phyloP scores from a whole-genome alignment of 2,329 filamentous ascomycete species.

The Mycosphaerella sp. region DNA sequence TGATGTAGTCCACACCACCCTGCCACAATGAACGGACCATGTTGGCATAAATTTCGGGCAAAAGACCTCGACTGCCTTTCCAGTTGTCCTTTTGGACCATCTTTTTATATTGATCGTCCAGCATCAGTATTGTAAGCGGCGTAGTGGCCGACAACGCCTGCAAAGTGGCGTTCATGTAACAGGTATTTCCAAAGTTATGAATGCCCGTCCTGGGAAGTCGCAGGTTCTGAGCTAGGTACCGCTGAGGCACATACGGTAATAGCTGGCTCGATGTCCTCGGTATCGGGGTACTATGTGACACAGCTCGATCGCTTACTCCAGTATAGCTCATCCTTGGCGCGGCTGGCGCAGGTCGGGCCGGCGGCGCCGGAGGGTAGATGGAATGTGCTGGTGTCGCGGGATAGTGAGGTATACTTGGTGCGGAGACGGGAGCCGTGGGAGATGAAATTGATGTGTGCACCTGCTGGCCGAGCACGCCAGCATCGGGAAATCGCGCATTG shows the following conservation, averaged over 20 bases:
- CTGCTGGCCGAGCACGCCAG: conserved; percentile 37
- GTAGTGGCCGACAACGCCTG: conserved; percentile 73
- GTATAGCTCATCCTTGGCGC: conserved; percentile 65
- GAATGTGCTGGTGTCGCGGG: conserved; percentile 32
- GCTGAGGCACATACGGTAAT: conserved; percentile 42
- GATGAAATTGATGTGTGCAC: neutral
- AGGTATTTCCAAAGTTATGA: conserved; percentile 73
- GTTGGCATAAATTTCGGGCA: conserved; percentile 57
- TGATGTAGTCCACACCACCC: conserved; percentile 44
- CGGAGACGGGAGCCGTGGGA: conserved; percentile 33
- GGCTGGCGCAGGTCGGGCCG: conserved; percentile 53
- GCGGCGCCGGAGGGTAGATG: conserved; percentile 34
- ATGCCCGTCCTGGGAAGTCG: conserved; percentile 63
- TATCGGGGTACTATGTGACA: conserved; percentile 31
- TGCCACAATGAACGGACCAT: conserved; percentile 58
- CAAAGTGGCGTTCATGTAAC: conserved; percentile 87
- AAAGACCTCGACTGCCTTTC: conserved; percentile 58
- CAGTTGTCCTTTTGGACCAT: conserved; percentile 56
- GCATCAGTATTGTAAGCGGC: conserved; percentile 57
- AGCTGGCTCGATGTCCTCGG: conserved; percentile 35
- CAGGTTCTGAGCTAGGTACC: conserved; percentile 38
- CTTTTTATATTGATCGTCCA: conserved; percentile 53
- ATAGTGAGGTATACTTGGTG: conserved; percentile 25
- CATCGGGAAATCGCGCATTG: conserved; percentile 69
- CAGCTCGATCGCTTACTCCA: conserved; percentile 60